A percentile compares a stretch with the other conserved stretches of the same genome.
phyloP scores from a whole-genome alignment of 768 basidiomycete species.

The Sistotremastrum niveocremeum region DNA sequence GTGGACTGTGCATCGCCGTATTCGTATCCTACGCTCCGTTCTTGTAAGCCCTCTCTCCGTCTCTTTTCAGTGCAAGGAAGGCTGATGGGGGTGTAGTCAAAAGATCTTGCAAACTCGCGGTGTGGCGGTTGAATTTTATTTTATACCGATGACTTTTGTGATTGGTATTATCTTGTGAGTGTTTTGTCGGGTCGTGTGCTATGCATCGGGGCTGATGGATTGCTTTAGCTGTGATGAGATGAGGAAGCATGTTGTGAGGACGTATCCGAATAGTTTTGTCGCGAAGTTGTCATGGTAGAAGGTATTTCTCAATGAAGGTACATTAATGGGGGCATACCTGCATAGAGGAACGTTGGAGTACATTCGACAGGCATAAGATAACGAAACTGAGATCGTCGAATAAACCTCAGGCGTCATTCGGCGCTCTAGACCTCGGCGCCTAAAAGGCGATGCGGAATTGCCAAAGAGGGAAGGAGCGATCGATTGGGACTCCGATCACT shows the following conservation, averaged over 20 bases:
- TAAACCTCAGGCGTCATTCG: no score
- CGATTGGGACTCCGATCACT: no score
- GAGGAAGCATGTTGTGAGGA: slow-evolving; percentile 30
- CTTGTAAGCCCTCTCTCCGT: background rate
- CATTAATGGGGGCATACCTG: no score
- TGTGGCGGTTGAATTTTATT: background rate
- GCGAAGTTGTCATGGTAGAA: slow-evolving; percentile 25
- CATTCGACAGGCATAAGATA: no score
- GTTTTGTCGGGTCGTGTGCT: slow-evolving; percentile 36
- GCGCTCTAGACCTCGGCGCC: no score
- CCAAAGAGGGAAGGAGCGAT: no score
- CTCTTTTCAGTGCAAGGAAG: no score
- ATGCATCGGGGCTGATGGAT: slow-evolving; percentile 25
- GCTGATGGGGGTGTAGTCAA: no score
- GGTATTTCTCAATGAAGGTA: no score
- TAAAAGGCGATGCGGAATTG: no score
- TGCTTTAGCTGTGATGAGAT: slow-evolving; percentile 24
- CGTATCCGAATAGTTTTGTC: slow-evolving; percentile 27
- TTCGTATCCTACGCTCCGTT: slow-evolving; percentile 21
- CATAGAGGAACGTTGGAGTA: no score
- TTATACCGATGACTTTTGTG: slow-evolving; percentile 26
- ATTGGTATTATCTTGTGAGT: slow-evolving; percentile 31
- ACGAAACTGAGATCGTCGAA: no score
- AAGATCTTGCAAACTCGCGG: background rate
- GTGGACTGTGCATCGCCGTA: slow-evolving; percentile 29